Evolutionary conservation across 1,139 yeast genomes (phyloP).

Genomic region (Saccharomyces hybrid): DNA sequence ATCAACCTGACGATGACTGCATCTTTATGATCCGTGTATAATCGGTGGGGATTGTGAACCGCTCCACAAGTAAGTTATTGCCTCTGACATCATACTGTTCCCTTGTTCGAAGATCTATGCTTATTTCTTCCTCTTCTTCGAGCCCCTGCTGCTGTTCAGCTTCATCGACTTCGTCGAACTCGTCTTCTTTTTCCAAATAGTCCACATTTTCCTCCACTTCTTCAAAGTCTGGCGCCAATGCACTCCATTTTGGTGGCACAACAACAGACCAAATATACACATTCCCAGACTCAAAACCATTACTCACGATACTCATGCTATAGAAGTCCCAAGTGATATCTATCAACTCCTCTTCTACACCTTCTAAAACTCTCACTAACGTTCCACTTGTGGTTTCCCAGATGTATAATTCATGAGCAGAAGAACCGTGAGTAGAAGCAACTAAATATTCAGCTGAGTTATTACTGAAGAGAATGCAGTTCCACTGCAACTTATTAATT

Average conservation of each 20-base stretch:
- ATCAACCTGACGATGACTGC: conserved; percentile 8
- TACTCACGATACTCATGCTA: conserved; percentile 72
- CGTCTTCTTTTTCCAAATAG: conserved; percentile 84
- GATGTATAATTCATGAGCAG: conserved; percentile 79
- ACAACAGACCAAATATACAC: conserved; percentile 77
- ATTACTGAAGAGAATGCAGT: conserved; percentile 65
- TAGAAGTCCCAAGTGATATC: conserved; percentile 82
- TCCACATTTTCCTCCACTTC: conserved; percentile 90
- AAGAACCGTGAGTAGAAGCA: conserved; percentile 82
- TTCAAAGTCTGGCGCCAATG: conserved; percentile 92
- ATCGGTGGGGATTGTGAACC: conserved; percentile 29
- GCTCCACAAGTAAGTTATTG: conserved; percentile 22
- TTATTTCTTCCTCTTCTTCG: conserved; percentile 59
- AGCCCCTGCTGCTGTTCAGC: conserved; percentile 55
- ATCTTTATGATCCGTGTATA: conserved; percentile 26
- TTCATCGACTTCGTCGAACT: conserved; percentile 70
- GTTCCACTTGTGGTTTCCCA: conserved; percentile 93
- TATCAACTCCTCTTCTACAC: conserved; percentile 78
- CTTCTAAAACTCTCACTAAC: conserved; percentile 79
- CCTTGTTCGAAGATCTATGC: conserved; percentile 57
- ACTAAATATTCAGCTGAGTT: conserved; percentile 76
- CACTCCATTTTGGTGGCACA: conserved; percentile 92
- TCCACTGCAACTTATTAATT: conserved; percentile 85
- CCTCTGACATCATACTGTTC: conserved; percentile 68
- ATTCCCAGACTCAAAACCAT: conserved; percentile 80